Evolutionary conservation across 805 yeast genomes (phyloP).

Genomic region (Ascoidea rubescens): DNA sequence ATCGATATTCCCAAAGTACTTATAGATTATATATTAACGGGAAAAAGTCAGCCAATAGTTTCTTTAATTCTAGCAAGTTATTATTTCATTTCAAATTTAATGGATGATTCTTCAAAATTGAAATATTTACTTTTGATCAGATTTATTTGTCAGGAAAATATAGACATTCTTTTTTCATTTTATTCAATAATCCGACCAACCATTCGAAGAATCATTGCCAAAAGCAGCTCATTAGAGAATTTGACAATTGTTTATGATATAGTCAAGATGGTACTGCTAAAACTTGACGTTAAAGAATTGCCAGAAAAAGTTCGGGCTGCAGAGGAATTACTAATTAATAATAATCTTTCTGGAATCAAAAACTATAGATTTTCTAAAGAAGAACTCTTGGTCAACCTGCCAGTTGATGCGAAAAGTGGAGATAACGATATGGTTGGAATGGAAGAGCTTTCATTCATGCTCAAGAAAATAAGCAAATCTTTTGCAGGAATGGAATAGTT

Average conservation of each 20-base stretch:
- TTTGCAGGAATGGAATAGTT: too few species aligned
- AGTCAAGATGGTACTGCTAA: background rate
- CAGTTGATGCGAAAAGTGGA: too few species aligned
- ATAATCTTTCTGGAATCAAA: background rate
- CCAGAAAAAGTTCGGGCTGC: background rate
- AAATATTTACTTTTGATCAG: conserved; percentile 2
- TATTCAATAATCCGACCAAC: background rate
- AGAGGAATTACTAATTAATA: background rate
- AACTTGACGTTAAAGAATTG: background rate
- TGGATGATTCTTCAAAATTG: background rate
- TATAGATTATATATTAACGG: conserved; percentile 1
- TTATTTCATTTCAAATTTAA: background rate
- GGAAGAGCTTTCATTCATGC: too few species aligned
- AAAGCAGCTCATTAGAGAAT: background rate
- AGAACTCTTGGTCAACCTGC: too few species aligned
- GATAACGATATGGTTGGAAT: too few species aligned
- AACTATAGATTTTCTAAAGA: too few species aligned
- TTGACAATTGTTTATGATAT: background rate
- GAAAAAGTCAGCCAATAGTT: background rate
- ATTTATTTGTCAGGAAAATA: conserved; percentile 2
- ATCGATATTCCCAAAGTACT: conserved; percentile 1
- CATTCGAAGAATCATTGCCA: background rate
- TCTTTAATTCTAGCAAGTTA: background rate
- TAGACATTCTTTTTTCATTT: background rate
- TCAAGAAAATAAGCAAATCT: too few species aligned